Conservation (phyloP, 139 green algal species). For the Chlamydomonas incerta region DNA sequence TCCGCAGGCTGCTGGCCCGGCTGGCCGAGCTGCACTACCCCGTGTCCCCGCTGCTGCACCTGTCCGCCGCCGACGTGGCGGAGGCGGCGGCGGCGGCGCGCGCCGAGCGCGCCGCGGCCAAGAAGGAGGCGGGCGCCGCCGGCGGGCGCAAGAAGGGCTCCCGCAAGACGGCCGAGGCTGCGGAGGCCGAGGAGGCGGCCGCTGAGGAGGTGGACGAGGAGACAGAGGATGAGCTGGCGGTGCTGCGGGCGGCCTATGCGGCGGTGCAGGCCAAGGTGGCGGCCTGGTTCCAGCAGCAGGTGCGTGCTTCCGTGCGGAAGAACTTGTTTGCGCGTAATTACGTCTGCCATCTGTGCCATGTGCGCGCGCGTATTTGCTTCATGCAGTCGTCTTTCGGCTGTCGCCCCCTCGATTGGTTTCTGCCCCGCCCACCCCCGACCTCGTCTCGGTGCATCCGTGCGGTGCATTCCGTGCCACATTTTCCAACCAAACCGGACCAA, state of each 20-base stretch:
- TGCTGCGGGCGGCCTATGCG: not conserved
- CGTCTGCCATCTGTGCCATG: too few relatives aligned
- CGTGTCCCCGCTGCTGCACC: constrained; percentile 32
- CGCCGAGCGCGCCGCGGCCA: not conserved
- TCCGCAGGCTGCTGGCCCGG: constrained; percentile 25
- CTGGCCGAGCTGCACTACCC: constrained; percentile 50
- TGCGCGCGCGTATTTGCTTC: not conserved
- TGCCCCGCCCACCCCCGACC: too few relatives aligned
- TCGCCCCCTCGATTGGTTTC: too few relatives aligned
- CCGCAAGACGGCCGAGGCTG: not conserved
- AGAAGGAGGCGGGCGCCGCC: not conserved
- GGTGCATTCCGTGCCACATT: too few relatives aligned
- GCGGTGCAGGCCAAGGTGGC: not conserved
- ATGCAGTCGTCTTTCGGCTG: too few relatives aligned
- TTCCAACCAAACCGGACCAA: too few relatives aligned
- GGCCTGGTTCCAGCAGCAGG: constrained; percentile 25
- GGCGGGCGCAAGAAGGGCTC: too few relatives aligned
- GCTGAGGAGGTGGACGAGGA: not conserved
- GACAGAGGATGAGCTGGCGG: not conserved
- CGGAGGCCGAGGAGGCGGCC: not conserved
- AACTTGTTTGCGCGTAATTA: too few relatives aligned
- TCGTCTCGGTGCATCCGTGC: too few relatives aligned
- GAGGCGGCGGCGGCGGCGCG: not conserved
- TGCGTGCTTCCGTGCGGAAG: too few relatives aligned
- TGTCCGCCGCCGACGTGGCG: not conserved